These are phyloP conservation scores for Diophrys appendiculata DNA, from an alignment of 73 alveolate genomes.

Conservation along the genomic window DNA sequence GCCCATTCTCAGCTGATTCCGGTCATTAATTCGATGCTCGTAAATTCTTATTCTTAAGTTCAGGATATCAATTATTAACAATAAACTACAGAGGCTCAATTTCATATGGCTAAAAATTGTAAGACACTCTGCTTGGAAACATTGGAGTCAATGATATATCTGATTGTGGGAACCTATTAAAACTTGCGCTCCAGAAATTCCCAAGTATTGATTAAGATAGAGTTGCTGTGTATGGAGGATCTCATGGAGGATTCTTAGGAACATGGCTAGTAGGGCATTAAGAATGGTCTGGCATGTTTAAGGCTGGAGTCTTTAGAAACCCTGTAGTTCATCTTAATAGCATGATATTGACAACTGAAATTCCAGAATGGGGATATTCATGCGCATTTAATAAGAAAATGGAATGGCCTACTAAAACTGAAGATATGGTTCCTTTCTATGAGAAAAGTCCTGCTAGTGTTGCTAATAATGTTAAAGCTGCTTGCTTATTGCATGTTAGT, in stretches of 20 bases:
- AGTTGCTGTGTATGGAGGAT: slow-evolving; percentile 58
- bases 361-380: slow-evolving; percentile 32
- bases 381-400: slow-evolving; percentile 14
- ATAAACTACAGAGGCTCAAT: slow-evolving; percentile 51
- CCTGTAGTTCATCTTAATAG: slow-evolving; percentile 39
- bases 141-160: slow-evolving; percentile 46
- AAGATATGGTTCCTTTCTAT: slow-evolving; percentile 16
- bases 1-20: slow-evolving; percentile 49
- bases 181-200: slow-evolving; percentile 23
- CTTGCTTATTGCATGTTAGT: slow-evolving; percentile 41
- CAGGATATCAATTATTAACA: slow-evolving; percentile 37
- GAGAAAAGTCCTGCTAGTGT: slow-evolving; percentile 48
- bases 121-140: slow-evolving; percentile 49
- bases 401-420: slow-evolving; percentile 9
- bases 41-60: slow-evolving; percentile 10
- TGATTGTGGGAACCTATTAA: slow-evolving; percentile 40
- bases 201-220: slow-evolving; percentile 26
- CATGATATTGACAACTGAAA: slow-evolving; percentile 5
- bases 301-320: slow-evolving; percentile 43
- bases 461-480: slow-evolving; percentile 30
- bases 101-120: slow-evolving; percentile 48
- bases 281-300: slow-evolving; percentile 34
- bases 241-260: slow-evolving; percentile 69
- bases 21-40: slow-evolving; percentile 8
- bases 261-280: slow-evolving; percentile 50